Evolutionary conservation across 495 filamentous ascomycete genomes (phyloP), one percentile per base, ranked within the genome.

Genomic region (Talaromyces nanjingensis): DNA sequence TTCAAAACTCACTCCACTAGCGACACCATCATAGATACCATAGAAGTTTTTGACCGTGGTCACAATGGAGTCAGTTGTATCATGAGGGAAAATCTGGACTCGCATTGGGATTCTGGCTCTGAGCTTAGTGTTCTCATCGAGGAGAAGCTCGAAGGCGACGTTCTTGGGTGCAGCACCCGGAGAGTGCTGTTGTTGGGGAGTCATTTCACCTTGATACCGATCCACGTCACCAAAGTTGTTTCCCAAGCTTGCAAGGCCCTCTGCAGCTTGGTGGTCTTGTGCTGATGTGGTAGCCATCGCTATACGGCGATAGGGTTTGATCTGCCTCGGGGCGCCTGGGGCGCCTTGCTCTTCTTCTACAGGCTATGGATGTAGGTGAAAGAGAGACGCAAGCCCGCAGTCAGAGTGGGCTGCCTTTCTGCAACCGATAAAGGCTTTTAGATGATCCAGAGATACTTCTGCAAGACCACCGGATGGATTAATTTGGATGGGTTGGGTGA

Each of bases 31-130:
- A 69, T 96, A 94, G 67, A 98, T 84, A 45, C 92, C 94, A 73
- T 94, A 97, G 79, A 97, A 97, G 78, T 96, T 97, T 79, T 96
- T 97, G 62, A 97, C 92, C 4, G 94, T 97, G 3, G 91, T 90
- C 62, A 96, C 89, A 74, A 98, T 98, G 25, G 91, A 96, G 65
- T 97, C 92, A 5, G 94, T 98, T 54, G 89, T 89, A 78, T 98
- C 94, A 76, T 96, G 91, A 22, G 90, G 90, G 67, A 84, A 92
- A 55, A 98, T 97, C 58, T 91, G 87, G 34, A 98, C 92, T 69
- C 91, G 85, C 84, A 98, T 89, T 12, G 94, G 93, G 60, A 96
- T 83, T 66, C 92, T 86, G 67, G 88, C 91, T 64, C 86, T 84
- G 64, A 87, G 84, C 71, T 89, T 87, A 64, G 89, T 84, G 58